Evolutionary conservation across 768 basidiomycete genomes (phyloP).

Genomic region (Rhizopogon rudus): DNA sequence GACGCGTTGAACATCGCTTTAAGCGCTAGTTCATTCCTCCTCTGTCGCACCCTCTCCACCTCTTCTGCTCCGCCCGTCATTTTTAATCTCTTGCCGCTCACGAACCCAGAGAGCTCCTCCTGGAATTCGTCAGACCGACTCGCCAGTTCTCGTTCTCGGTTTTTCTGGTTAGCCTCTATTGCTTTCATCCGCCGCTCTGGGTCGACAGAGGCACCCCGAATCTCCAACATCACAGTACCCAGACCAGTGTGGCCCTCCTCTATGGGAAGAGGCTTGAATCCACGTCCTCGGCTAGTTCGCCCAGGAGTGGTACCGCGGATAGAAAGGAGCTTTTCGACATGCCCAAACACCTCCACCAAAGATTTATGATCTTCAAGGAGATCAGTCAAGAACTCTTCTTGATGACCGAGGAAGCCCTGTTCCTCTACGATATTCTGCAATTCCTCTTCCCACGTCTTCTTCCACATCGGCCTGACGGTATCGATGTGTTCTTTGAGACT

Average conservation of each 20-base stretch:
- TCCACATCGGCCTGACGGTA: constrained; percentile 94
- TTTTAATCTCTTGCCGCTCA: constrained; percentile 81
- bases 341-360: constrained; percentile 79
- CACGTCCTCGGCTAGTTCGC: constrained; percentile 35
- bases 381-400: constrained; percentile 87
- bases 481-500: constrained; percentile 81
- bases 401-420: constrained; percentile 89
- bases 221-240: constrained; percentile 85
- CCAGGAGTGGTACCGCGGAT: constrained; percentile 48
- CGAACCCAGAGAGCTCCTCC: constrained; percentile 81
- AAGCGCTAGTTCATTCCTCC: constrained; percentile 76
- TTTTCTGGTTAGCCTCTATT: constrained; percentile 84
- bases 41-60: constrained; percentile 81
- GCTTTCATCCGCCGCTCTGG: constrained; percentile 85
- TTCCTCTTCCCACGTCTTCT: constrained; percentile 98
- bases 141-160: constrained; percentile 70
- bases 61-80: constrained; percentile 97
- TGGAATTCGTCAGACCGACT: constrained; percentile 78
- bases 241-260: constrained; percentile 68
- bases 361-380: constrained; percentile 91
- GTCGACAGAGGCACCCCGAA: constrained; percentile 76
- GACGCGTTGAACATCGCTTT: constrained; percentile 76
- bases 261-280: constrained; percentile 55
- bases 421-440: constrained; percentile 96
- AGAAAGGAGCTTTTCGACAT: constrained; percentile 85